Evolutionary conservation across 345 rosid genomes (phyloP).

Genomic region (Eucalyptus globulus): DNA sequence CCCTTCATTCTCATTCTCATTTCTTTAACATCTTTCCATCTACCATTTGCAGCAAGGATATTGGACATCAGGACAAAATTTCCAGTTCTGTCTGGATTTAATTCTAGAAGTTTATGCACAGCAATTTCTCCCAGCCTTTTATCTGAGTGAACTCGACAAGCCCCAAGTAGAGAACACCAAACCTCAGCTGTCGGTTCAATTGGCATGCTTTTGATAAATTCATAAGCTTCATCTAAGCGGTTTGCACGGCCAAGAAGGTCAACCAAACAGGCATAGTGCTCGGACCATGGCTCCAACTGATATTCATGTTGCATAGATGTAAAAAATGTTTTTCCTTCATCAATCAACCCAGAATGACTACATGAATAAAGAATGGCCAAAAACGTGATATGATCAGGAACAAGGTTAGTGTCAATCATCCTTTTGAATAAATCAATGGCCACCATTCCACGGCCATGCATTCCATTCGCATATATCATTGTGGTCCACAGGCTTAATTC

Average conservation of each 20-base stretch:
- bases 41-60: conserved; percentile 57
- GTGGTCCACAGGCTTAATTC: conserved; percentile 55
- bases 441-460: conserved; percentile 66
- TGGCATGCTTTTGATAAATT: conserved; percentile 54
- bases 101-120: conserved; percentile 42
- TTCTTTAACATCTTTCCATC: conserved; percentile 59
- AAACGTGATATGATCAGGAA: conserved; percentile 71
- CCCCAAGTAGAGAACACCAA: conserved; percentile 82
- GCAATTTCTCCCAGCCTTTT: conserved; percentile 60
- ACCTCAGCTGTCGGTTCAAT: conserved; percentile 60
- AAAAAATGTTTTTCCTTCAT: conserved; percentile 52
- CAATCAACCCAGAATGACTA: conserved; percentile 69
- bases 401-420: conserved; percentile 29
- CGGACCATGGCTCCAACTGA: conserved; percentile 79
- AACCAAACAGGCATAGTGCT: conserved; percentile 72
- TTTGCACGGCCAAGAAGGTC: conserved; percentile 87
- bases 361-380: conserved; percentile 73
- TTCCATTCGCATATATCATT: conserved; percentile 73
- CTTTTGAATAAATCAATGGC: conserved; percentile 45
- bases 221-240: conserved; percentile 53
- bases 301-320: conserved; percentile 49
- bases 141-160: conserved; percentile 68
- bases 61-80: conserved; percentile 76
- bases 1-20: conserved; percentile 63
- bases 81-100: conserved; percentile 55